Evolutionary conservation across 306 rosid species (phyloP), one percentile per base, ranked within the genome.

Genomic region (Prosopis cineraria): DNA sequence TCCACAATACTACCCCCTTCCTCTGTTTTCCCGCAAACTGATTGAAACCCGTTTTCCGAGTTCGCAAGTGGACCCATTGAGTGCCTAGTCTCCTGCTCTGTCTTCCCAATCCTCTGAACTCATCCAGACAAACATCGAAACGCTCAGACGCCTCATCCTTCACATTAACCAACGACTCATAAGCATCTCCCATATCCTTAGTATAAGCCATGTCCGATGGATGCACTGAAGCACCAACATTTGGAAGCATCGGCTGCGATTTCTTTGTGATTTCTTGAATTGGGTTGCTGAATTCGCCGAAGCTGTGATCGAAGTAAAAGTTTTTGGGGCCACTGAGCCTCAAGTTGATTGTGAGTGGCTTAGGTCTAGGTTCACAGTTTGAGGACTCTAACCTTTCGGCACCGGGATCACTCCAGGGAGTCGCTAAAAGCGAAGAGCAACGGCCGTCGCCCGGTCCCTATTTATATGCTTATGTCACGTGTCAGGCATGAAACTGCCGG

Each of bases 71-170:
- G 20, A 40, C 17, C 58, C 76, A 53, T 40, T 2, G 76, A 68
- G n/a, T 48, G 79, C 56, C 93, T 84, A 2, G 72, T 74, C 83
- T 80, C 88, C 45, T 87, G 95, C 56, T 87, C 88, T 67, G 84
- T 82, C 79, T 59, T 83, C 56, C 89, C 81, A 52, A 59, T 47
- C 78, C 27, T 81, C 70, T 80, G 82, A 60, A 94, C 84, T 90
- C 97, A 14, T 94, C 97, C 1, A 80, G 59, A 10, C 91, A 83
- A 44, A 20, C 14, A 50, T 89, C 92, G 6, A 92, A 80, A 97
- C 98, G 90, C 48, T 95, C 92, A 20, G 86, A 87, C 0, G 89
- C 89, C 44, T 87, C 93, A 5, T 95, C 98, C 74, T 94, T 94
- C 11, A 84, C 87, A 10, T 86, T 86, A 30, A 92, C 97, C 20